Conservation (phyloP, 2,329 filamentous ascomycete species). For the Monosporascus cannonballus region DNA sequence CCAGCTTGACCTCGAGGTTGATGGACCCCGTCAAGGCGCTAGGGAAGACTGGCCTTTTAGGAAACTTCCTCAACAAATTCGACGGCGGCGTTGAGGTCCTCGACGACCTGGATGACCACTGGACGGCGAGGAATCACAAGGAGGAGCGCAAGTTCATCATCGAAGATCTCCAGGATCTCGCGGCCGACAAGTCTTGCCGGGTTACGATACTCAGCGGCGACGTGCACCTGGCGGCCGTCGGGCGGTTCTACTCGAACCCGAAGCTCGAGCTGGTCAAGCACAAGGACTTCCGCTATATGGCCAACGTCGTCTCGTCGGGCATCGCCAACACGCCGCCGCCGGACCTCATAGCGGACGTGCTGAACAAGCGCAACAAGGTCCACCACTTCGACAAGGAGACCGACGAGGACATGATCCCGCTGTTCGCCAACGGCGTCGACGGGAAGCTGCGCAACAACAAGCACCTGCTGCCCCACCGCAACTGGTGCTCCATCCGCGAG, state of each 20-base stretch:
- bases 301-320: slow-evolving; percentile 87
- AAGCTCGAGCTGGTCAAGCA: slow-evolving; percentile 77
- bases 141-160: slow-evolving; percentile 80
- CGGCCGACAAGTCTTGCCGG: slow-evolving; percentile 85
- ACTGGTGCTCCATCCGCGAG: slow-evolving; percentile 89
- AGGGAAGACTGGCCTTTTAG: slow-evolving; percentile 73
- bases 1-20: slow-evolving; percentile 70
- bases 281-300: slow-evolving; percentile 92
- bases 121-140: slow-evolving; percentile 95
- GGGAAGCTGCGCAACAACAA: slow-evolving; percentile 89
- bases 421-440: slow-evolving; percentile 86
- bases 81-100: slow-evolving; percentile 88
- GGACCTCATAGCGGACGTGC: slow-evolving; percentile 79
- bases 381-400: slow-evolving; percentile 70
- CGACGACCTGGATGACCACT: slow-evolving; percentile 92
- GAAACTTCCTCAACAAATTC: slow-evolving; percentile 77
- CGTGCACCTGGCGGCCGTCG: slow-evolving; percentile 85
- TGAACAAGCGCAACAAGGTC: slow-evolving; percentile 87
- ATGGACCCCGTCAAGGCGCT: slow-evolving; percentile 89
- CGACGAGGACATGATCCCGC: slow-evolving; percentile 91
- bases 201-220: slow-evolving; percentile 91
- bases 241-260: slow-evolving; percentile 91
- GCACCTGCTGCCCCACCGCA: slow-evolving; percentile 77
- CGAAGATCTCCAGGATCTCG: slow-evolving; percentile 86
- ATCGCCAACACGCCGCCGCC: slow-evolving; percentile 91